Conservation (phyloP, 1,284 basidiomycete genomes). For the Malassezia arunalokei region DNA sequence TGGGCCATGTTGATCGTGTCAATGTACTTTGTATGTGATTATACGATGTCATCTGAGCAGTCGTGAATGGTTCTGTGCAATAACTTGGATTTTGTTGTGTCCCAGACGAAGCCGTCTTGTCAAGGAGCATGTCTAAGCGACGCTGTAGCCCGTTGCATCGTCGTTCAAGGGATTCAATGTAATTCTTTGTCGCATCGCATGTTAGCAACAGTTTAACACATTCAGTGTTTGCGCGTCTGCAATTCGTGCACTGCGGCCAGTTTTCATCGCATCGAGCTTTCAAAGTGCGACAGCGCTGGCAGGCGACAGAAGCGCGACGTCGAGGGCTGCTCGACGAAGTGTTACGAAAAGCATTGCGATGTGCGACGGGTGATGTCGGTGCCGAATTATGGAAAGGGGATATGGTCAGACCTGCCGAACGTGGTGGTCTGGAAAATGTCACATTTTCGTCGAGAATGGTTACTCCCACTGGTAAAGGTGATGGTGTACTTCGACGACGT, state of each 20-base stretch:
- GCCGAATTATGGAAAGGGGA: not conserved
- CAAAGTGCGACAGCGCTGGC: slow-evolving; percentile 4
- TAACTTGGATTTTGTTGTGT: no score
- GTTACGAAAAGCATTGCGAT: not conserved
- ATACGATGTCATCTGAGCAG: no score
- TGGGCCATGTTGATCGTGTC: no score
- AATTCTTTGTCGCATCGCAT: not conserved
- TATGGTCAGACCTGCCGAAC: not conserved
- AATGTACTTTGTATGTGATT: no score
- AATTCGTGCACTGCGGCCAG: slow-evolving; percentile 11
- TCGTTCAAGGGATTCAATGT: slow-evolving; percentile 7
- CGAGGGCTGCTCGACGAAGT: not conserved
- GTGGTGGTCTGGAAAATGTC: not conserved
- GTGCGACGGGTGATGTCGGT: not conserved
- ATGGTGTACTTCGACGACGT: not conserved
- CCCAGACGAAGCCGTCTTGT: no score
- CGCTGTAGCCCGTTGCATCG: slow-evolving; percentile 6
- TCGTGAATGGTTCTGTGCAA: no score
- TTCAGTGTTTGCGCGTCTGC: not conserved
- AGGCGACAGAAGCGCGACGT: slow-evolving; percentile 2
- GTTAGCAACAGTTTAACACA: slow-evolving; percentile 1
- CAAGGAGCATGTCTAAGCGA: not conserved
- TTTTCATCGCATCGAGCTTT: slow-evolving; percentile 10
- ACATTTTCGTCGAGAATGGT: not conserved
- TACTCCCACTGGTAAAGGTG: not conserved